Evolutionary conservation across 2,329 filamentous ascomycete genomes (phyloP).

Genomic region (Stagonosporopsis rhizophila): DNA sequence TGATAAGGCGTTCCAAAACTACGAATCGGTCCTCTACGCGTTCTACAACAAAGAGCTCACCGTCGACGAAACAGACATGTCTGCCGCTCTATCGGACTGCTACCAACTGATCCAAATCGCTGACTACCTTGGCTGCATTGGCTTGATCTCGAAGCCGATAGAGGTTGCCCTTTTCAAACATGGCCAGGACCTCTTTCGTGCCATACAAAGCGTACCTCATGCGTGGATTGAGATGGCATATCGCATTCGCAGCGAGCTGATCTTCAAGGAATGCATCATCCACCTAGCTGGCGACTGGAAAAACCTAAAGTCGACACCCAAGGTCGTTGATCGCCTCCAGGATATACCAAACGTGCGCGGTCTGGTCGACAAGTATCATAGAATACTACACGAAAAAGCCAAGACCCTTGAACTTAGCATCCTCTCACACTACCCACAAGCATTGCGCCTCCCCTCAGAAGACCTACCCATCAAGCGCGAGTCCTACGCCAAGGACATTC

Average conservation of each 20-base stretch:
- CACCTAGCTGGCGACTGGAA: constrained; percentile 55
- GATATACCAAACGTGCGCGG: constrained; percentile 30
- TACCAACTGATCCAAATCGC: constrained; percentile 54
- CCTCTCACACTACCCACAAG: constrained; percentile 37
- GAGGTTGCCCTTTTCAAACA: constrained; percentile 57
- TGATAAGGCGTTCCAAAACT: constrained; percentile 42
- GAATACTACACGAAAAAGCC: constrained; percentile 33
- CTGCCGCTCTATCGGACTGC: constrained; percentile 50
- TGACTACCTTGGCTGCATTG: constrained; percentile 55
- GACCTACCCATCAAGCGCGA: constrained; percentile 50
- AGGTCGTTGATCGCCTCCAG: constrained; percentile 23
- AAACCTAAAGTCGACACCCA: constrained; percentile 12
- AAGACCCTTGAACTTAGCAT: constrained; percentile 37
- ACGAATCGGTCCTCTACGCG: constrained; percentile 55
- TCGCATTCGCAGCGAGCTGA: constrained; percentile 55
- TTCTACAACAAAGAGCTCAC: constrained; percentile 55
- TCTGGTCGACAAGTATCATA: constrained; percentile 45
- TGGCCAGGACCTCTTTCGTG: constrained; percentile 55
- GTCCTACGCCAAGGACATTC: constrained; percentile 57
- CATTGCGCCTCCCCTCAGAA: constrained; percentile 34
- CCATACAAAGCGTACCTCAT: constrained; percentile 53
- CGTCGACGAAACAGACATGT: constrained; percentile 51
- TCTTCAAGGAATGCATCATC: constrained; percentile 56
- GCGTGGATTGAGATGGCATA: constrained; percentile 56
- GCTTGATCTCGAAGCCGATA: constrained; percentile 54